Evolutionary conservation across 2,329 filamentous ascomycete genomes (phyloP), one percentile per base, ranked within the genome.

Genomic region (Fusarium anthophilum): DNA sequence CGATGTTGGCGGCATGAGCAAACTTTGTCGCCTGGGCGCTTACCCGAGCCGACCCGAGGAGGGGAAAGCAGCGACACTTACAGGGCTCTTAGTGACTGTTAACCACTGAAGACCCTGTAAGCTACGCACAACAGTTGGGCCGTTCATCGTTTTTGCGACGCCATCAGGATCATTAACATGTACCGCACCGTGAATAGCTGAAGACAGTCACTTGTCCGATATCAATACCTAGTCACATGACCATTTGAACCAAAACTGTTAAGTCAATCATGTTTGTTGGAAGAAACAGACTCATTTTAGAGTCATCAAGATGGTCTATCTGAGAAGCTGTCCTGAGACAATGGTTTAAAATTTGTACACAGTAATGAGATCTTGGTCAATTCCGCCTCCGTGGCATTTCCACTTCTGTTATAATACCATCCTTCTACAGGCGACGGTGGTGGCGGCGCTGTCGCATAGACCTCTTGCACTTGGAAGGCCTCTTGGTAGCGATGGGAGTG

Each of bases 331-430:
- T 54, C 50, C 45, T 48, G 50, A n/a, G 66, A 70, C 59, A 44
- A 35, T n/a, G 15, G 17, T 69, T 38, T 64, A 54, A 70, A 66
- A 5, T 66, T 65, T 70, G 45, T 70, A 69, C 57, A 70, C 55
- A 5, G n/a, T 54, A 70, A 59, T 47, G 35, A n/a, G 43, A n/a
- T 28, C 30, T 22, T 20, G 6, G 35, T 48, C 55, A 37, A 37
- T 35, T 15, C 48, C n/a, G 10, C 28, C 20, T 18, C 3, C 8
- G 15, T 24, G 1, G 5, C 14, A 22, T 35, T 58, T 39, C 26
- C n/a, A 13, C 18, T 26, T 11, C 8, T 41, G 14, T 3, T 18
- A 2, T 10, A 18, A 8, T 2, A 2, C 1, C 17, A 4, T 5
- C 13, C 17, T 6, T 38, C 45, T 69, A 64, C 24, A 58, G 17